Base-by-base conservation (phyloP, 352 stramenopile species). In the Globisporangium sylvaticum region DNA sequence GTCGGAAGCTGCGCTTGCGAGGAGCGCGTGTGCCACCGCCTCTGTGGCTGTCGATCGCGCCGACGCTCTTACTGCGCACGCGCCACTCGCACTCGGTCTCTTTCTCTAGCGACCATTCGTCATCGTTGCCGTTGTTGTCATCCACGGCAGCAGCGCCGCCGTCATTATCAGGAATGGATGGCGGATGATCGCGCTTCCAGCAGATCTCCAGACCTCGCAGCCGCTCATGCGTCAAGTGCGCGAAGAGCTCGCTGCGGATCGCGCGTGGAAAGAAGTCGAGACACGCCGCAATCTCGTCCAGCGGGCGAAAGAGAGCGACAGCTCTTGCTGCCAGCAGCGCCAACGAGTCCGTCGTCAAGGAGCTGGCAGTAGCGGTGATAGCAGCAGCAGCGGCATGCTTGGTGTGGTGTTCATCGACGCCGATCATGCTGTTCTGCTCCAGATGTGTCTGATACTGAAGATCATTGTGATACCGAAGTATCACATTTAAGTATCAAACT, bases 171-270 rank as follows among this genome's bases (percentile, higher is more conserved):
- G 25, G 2, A n/a, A 5, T 9, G 3, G 18, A 12, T 15, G 5
- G 15, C 3, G 48, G 25, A 37, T 73, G 42, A 7, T 66, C 64
- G 27, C 2, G 29, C 18, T 25, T 62, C 79, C 71, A 87, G 9
- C 27, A 68, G 59, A 89, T 61, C 50, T 89, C 81, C 52, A 89
- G 77, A 46, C 74, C 71, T 1, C 79, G 81, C 29, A 89, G 62
- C 18, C 79, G 74, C 24, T 79, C 76, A 50, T 81, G 65, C 7
- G 63, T 74, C 58, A 89, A 55, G 37, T 81, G 62, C 18, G 59
- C n/a, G 37, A 84, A 82, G 15, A 89, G 67, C 66, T 77, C 70
- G 18, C 68, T 52, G 39, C 79, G 79, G 42, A 88, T 75, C 15
- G 62, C n/a, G 1, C 53, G 58, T 15, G 79, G 81, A 20, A 89